Percentiles rank a stretch among this genome's conserved stretches.
These are phyloP conservation scores for Dryas drummondii DNA, from an alignment of 306 rosid species.

Conservation along the genomic window DNA sequence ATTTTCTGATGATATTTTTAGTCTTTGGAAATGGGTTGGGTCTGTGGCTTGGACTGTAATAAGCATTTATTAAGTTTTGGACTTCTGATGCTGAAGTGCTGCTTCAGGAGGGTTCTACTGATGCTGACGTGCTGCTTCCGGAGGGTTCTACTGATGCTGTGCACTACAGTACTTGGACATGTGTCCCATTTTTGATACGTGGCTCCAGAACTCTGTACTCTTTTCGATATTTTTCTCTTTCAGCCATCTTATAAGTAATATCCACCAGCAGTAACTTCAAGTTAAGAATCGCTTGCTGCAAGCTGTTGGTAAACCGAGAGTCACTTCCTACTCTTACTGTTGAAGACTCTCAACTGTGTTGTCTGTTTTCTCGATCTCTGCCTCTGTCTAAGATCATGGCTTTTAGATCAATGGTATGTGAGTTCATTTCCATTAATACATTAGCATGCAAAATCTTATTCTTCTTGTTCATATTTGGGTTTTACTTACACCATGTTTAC, in stretches of 20 bases:
- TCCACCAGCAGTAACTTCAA: background rate
- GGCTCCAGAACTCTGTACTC: constrained; percentile 29
- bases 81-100: background rate
- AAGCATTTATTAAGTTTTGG: background rate
- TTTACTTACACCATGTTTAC: background rate
- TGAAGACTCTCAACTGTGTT: background rate
- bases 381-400: constrained; percentile 33
- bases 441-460: background rate
- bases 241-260: background rate
- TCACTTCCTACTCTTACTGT: too few species aligned
- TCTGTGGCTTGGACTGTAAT: background rate
- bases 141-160: constrained; percentile 23
- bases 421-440: background rate
- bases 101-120: constrained; percentile 31
- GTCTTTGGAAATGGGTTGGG: too few species aligned
- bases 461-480: background rate
- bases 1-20: too few species aligned
- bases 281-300: background rate
- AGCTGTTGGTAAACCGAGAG: background rate
- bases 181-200: constrained; percentile 23
- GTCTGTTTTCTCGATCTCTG: background rate
- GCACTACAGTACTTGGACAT: background rate
- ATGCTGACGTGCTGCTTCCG: constrained; percentile 23
- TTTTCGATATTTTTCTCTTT: background rate
- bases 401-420: constrained; percentile 44